phyloP scores from a whole-genome alignment of 305 asterid species.

The Fraxinus latifolia region DNA sequence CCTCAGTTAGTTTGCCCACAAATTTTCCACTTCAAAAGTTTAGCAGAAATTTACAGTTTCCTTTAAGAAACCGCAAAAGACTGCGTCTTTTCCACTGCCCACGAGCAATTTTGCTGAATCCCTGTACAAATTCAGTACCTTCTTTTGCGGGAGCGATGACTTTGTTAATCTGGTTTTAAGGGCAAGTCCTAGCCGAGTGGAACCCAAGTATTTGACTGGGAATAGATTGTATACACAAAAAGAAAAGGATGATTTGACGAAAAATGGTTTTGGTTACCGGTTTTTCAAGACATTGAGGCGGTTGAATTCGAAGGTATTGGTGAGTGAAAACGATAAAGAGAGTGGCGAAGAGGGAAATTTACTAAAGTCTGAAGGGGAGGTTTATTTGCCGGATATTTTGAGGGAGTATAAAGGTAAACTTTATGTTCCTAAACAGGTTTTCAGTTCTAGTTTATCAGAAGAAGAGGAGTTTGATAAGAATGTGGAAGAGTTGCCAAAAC shows the following conservation, averaged over 20 bases:
- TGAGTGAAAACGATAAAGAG: neutral
- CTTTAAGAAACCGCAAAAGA: neutral
- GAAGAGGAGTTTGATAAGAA: slow-evolving; percentile 76
- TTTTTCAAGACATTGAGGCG: slow-evolving; percentile 27
- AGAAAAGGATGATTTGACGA: slow-evolving; percentile 36
- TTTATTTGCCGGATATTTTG: slow-evolving; percentile 35
- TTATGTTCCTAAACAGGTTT: slow-evolving; percentile 55
- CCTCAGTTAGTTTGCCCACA: neutral
- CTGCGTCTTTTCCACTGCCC: neutral
- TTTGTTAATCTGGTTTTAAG: slow-evolving; percentile 23
- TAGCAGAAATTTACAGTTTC: neutral
- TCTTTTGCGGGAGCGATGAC: neutral
- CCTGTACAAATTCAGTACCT: neutral
- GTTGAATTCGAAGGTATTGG: slow-evolving; percentile 36
- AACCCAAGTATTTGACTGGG: slow-evolving; percentile 42
- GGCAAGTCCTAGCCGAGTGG: slow-evolving; percentile 47
- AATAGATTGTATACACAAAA: slow-evolving; percentile 37
- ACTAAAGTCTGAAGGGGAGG: slow-evolving; percentile 26
- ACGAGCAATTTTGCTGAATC: neutral
- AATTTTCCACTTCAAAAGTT: neutral
- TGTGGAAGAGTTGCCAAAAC: slow-evolving; percentile 67
- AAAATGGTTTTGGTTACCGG: slow-evolving; percentile 30
- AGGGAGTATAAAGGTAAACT: slow-evolving; percentile 48
- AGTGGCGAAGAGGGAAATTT: slow-evolving; percentile 12
- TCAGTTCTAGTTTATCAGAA: slow-evolving; percentile 63